Base-by-base conservation (phyloP, 1,284 basidiomycete species). In the Cutaneotrichosporon sp. region DNA sequence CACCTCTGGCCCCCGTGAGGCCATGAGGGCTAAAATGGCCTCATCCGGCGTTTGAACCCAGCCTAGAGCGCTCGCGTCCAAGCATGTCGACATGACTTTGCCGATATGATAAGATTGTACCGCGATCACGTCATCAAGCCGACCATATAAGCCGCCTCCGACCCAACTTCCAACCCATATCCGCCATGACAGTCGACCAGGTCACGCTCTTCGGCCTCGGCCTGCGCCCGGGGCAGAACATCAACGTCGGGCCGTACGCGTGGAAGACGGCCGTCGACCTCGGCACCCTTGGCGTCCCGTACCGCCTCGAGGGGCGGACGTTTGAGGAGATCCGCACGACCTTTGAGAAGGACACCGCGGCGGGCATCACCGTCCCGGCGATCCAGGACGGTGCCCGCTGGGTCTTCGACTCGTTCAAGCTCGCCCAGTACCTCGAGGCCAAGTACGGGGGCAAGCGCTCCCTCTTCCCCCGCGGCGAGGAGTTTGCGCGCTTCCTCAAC, bases 281-380 rank as follows among this genome's bases (percentile, higher is more conserved):
- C 9, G 27, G 51, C 51, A 22, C 58, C 49, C 65, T 74, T 50
- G 67, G 66, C 20, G 45, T 71, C 13, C 60, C 65, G 8, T 67
- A 62, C 38, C 49, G 50, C 16, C 54, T 60, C 7, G 42, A 22
- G 1, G 58, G 59, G 33, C 65, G 59, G 34, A 68, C 67, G 0
- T 73, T 70, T 57, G 55, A 54, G 43, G 63, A 69, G 54, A 75
- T 75, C 59, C 64, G 70, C 29, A 58, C 62, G 10, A 62, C 67
- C 13, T 63, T 75, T 16, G 67, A 66, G 34, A 60, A 65, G 31
- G 63, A 65, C 38, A 69, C 67, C 9, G 70, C 69, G 60, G 51
- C 61, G 7, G 64, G 69, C 16, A 65, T 75, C n/a, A 68, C 72
- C 1, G 71, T 73, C 18, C 73, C 73, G 5, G 71, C 72, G 7